Evolutionary conservation across 2,329 filamentous ascomycete genomes (phyloP).

Genomic region (Aureobasidium sp.): DNA sequence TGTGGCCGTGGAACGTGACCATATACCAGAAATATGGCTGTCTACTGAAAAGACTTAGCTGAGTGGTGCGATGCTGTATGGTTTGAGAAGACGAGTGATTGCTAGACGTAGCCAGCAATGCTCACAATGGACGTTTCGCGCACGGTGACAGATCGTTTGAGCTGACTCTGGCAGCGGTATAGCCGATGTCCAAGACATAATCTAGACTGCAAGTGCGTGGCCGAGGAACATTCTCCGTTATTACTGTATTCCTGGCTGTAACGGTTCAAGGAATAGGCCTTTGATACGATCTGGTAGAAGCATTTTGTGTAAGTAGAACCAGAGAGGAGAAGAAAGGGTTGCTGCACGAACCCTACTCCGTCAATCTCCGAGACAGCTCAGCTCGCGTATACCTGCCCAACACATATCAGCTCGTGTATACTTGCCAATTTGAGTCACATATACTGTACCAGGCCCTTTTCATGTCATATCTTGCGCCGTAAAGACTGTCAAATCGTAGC

Average conservation of each 20-base stretch:
- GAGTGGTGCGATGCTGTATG: neutral
- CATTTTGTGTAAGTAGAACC: neutral
- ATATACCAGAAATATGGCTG: neutral
- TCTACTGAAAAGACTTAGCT: neutral
- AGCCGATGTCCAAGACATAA: neutral
- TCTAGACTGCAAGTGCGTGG: neutral
- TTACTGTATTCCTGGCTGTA: neutral
- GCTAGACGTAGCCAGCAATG: neutral
- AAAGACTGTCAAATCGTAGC: no score
- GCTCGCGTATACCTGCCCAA: neutral
- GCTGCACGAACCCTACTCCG: neutral
- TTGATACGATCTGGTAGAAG: neutral
- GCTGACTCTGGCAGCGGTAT: neutral
- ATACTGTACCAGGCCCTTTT: no score
- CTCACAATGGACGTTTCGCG: neutral
- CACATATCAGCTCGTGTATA: neutral
- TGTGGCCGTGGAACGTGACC: neutral
- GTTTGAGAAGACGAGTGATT: neutral
- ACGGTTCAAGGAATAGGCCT: neutral
- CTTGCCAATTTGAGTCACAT: neutral
- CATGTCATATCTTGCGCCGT: no score
- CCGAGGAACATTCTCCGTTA: neutral
- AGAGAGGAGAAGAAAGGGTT: neutral
- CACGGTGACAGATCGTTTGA: neutral
- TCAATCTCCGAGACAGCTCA: no score